phyloP scores from a whole-genome alignment of 768 basidiomycete species.

The Artomyces pyxidatus region DNA sequence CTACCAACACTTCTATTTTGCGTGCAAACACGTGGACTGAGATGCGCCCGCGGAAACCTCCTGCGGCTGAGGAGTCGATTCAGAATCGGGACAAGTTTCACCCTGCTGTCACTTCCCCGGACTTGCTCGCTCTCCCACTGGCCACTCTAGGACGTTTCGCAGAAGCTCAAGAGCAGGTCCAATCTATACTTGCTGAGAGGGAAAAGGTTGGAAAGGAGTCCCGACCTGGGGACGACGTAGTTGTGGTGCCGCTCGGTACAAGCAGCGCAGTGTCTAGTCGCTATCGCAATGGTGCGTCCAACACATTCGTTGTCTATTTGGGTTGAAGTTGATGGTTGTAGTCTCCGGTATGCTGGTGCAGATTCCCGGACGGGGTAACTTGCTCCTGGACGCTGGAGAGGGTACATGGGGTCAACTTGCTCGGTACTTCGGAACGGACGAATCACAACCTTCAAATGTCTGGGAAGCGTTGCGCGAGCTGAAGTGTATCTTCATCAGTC shows the following conservation, averaged over 20 bases:
- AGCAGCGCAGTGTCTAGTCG: slow-evolving; percentile 80
- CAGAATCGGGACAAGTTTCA: slow-evolving; percentile 12
- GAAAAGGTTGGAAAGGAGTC: background rate
- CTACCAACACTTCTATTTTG: slow-evolving; percentile 1
- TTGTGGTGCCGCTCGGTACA: slow-evolving; percentile 76
- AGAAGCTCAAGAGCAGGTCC: slow-evolving; percentile 28
- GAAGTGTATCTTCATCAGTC: slow-evolving; percentile 79
- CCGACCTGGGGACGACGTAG: slow-evolving; percentile 51
- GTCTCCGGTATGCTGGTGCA: slow-evolving; percentile 72
- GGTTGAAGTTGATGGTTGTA: slow-evolving; percentile 19
- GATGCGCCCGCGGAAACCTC: slow-evolving; percentile 16
- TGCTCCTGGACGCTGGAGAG: slow-evolving; percentile 88
- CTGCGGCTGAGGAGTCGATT: slow-evolving; percentile 28
- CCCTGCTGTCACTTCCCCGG: slow-evolving; percentile 5
- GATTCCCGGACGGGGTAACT: slow-evolving; percentile 61
- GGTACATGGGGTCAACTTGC: slow-evolving; percentile 87
- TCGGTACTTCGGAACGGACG: slow-evolving; percentile 60
- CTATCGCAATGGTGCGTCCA: slow-evolving; percentile 71
- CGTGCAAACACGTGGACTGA: slow-evolving; percentile 10
- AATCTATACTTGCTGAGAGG: slow-evolving; percentile 10
- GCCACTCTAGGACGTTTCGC: slow-evolving; percentile 33
- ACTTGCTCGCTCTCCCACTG: slow-evolving; percentile 19
- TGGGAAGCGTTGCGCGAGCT: slow-evolving; percentile 60
- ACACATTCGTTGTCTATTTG: background rate
- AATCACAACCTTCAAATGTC: slow-evolving; percentile 28